phyloP scores from a whole-genome alignment of 2,329 filamentous ascomycete species.

The Trichoderma asperellum region DNA sequence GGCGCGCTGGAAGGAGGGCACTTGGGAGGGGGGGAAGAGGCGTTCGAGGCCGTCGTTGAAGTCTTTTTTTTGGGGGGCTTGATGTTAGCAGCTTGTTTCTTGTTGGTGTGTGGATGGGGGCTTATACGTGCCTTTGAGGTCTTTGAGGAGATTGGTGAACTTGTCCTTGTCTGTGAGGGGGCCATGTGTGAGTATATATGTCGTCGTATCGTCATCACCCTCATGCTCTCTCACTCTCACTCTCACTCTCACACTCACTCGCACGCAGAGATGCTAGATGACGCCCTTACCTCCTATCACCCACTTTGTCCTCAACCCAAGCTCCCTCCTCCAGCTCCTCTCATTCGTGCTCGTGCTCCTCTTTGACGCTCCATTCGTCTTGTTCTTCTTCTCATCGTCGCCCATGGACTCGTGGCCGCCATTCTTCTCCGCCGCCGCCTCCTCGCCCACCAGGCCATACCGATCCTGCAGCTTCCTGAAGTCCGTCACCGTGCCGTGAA shows the following conservation, averaged over 20 bases:
- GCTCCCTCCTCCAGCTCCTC: slow-evolving; percentile 42
- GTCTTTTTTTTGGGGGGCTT: slow-evolving; percentile 37
- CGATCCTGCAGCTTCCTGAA: slow-evolving; percentile 47
- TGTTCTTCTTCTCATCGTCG: slow-evolving; percentile 30
- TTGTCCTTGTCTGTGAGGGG: slow-evolving; percentile 48
- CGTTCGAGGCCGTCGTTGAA: slow-evolving; percentile 54
- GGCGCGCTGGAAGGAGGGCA: slow-evolving; percentile 49
- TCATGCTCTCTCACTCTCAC: not conserved
- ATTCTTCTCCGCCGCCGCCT: slow-evolving; percentile 27
- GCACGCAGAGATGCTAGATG: not conserved
- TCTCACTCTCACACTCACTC: not conserved
- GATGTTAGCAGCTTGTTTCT: not conserved
- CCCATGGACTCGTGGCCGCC: slow-evolving; percentile 32
- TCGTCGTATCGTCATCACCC: not conserved
- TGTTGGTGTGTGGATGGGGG: slow-evolving; percentile 10
- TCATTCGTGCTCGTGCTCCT: slow-evolving; percentile 33
- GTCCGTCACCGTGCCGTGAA: slow-evolving; percentile 51
- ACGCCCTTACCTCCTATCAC: slow-evolving; percentile 45
- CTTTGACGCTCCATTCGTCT: slow-evolving; percentile 28
- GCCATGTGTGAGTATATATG: not conserved
- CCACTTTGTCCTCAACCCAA: slow-evolving; percentile 47
- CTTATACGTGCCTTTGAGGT: slow-evolving; percentile 44
- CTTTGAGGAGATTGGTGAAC: slow-evolving; percentile 45
- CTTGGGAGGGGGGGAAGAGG: slow-evolving; percentile 49
- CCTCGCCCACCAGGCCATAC: slow-evolving; percentile 48